A percentile compares a stretch with the other conserved stretches of the same genome.
Evolutionary conservation across 495 filamentous ascomycete genomes (phyloP).

Genomic region (Xylaria intraflava): DNA sequence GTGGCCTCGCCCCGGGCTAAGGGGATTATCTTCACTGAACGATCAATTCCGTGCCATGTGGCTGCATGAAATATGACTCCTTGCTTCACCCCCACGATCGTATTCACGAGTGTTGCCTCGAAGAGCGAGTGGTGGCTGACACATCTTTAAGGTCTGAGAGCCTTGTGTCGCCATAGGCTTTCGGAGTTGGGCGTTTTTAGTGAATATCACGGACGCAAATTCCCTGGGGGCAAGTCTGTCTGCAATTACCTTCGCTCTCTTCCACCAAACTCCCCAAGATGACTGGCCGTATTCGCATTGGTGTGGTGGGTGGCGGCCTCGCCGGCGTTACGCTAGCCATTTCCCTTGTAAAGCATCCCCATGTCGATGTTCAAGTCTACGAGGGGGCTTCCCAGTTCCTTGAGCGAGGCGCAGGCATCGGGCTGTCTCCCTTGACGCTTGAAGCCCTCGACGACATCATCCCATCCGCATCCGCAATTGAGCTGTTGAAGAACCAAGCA

Average conservation of each 20-base stretch:
- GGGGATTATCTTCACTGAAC: too few relatives aligned
- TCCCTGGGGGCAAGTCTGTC: too few relatives aligned
- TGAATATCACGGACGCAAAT: too few relatives aligned
- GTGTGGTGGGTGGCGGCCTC: conserved; percentile 25
- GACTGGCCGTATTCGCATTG: neutral
- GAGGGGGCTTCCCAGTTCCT: conserved; percentile 23
- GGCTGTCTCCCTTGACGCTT: conserved; percentile 8
- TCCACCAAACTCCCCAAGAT: neutral
- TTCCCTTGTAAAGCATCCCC: conserved; percentile 14
- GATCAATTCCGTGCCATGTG: too few relatives aligned
- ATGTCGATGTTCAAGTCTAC: conserved; percentile 22
- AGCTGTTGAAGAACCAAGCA: conserved; percentile 9
- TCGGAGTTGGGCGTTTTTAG: too few relatives aligned
- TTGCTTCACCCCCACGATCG: too few relatives aligned
- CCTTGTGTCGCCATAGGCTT: too few relatives aligned
- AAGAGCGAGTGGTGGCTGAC: too few relatives aligned
- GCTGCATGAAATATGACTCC: too few relatives aligned
- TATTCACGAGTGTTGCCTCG: too few relatives aligned
- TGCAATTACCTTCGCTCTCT: neutral
- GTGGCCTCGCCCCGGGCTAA: too few relatives aligned
- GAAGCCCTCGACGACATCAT: conserved; percentile 11
- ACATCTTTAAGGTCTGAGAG: too few relatives aligned
- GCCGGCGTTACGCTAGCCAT: conserved; percentile 18
- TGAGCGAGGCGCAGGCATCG: conserved; percentile 22
- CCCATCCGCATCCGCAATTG: neutral